Conservation (phyloP, 345 rosid genomes). For the Hirschfeldia incana region DNA sequence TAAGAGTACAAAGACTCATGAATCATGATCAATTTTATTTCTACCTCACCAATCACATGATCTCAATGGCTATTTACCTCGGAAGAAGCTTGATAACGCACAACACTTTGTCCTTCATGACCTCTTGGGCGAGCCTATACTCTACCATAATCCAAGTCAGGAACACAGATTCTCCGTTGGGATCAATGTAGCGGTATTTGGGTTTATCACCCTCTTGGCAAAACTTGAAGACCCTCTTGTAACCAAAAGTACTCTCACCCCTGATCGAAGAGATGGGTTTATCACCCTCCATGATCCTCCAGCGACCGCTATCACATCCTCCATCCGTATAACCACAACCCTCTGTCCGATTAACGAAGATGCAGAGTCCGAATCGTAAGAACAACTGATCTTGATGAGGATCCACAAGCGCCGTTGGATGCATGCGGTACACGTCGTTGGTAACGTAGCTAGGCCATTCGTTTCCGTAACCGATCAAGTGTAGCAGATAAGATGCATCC, state of each 20-base stretch:
- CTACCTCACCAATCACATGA: too few relatives aligned
- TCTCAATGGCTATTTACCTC: not conserved
- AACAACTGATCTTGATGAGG: not conserved
- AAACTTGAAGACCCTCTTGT: not conserved
- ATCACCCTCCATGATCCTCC: not conserved
- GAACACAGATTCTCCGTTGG: not conserved
- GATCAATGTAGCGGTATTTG: not conserved
- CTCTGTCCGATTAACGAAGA: not conserved
- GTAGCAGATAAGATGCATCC: not conserved
- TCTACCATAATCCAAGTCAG: not conserved
- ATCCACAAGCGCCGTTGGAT: slow-evolving; percentile 3
- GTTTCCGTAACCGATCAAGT: not conserved
- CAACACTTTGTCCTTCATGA: not conserved
- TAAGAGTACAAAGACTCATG: not conserved
- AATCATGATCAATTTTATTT: not conserved
- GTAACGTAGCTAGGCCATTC: not conserved
- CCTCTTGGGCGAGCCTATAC: not conserved
- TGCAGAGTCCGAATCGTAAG: not conserved
- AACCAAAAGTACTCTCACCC: not conserved
- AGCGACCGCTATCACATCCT: not conserved
- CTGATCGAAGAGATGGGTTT: not conserved
- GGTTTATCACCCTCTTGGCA: not conserved
- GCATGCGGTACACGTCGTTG: not conserved
- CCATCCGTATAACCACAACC: not conserved
- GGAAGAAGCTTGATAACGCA: not conserved